These are phyloP conservation scores for Diaporthe aspalathi DNA, from an alignment of 2,329 filamentous ascomycete genomes.

Conservation along the genomic window DNA sequence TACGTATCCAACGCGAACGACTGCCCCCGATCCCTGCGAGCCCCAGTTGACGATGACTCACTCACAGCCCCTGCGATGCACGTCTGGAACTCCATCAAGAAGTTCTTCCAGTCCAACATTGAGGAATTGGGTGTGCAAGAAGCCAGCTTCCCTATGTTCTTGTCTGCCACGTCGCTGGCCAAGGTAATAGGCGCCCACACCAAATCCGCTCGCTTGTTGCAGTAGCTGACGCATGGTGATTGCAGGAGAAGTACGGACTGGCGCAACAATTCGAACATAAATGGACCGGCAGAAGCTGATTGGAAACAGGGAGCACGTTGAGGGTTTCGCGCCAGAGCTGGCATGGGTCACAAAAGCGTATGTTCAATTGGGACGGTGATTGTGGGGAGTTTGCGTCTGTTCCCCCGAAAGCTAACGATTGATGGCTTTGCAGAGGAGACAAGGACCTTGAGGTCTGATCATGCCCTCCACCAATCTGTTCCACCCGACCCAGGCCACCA, in stretches of 20 bases:
- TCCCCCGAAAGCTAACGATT: conserved; percentile 41
- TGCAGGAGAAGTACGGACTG: conserved; percentile 17
- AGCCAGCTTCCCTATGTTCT: conserved; percentile 95
- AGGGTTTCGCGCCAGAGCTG: conserved; percentile 96
- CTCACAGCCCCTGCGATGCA: conserved; percentile 59
- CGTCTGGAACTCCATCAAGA: conserved; percentile 74
- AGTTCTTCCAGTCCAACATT: conserved; percentile 79
- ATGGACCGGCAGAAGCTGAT: neutral
- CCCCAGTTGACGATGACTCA: conserved; percentile 27
- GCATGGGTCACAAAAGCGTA: conserved; percentile 89
- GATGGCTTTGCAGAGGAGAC: conserved; percentile 72
- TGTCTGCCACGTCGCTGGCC: conserved; percentile 88
- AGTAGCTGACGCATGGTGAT: neutral
- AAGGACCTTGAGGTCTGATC: conserved; percentile 78
- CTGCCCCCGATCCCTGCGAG: conserved; percentile 57
- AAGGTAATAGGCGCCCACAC: conserved; percentile 76
- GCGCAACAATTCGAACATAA: neutral
- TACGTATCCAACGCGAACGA: conserved; percentile 1
- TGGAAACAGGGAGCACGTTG: conserved; percentile 76
- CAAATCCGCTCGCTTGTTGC: no score
- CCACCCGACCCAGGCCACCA: neutral
- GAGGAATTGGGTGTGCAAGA: conserved; percentile 94
- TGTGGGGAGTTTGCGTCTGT: conserved; percentile 4
- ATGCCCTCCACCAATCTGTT: neutral
- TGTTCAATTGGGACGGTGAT: conserved; percentile 48